These are phyloP conservation scores for Clonostachys byssicola DNA, from an alignment of 2,329 filamentous ascomycete species.

Conservation along the genomic window DNA sequence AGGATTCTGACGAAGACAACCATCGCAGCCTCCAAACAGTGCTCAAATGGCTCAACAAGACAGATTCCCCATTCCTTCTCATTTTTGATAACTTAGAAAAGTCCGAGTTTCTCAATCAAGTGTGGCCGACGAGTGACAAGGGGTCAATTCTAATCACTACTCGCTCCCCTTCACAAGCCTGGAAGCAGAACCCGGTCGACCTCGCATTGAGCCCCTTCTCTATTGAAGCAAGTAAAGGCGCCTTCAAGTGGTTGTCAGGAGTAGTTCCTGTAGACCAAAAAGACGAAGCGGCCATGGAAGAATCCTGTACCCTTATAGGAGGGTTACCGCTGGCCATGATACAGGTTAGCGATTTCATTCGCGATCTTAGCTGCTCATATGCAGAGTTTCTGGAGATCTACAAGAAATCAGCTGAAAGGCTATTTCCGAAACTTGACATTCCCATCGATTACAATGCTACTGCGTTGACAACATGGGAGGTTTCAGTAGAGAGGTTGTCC, in stretches of 20 bases:
- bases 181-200: neutral
- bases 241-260: neutral
- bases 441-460: slow-evolving; percentile 2
- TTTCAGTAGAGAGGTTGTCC: slow-evolving; percentile 1
- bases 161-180: slow-evolving; percentile 2
- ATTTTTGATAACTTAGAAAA: slow-evolving; percentile 5
- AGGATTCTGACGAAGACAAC: neutral
- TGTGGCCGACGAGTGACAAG: slow-evolving; percentile 3
- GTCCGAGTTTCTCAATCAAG: slow-evolving; percentile 1
- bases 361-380: neutral
- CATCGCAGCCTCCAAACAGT: slow-evolving; percentile 1
- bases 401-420: slow-evolving; percentile 3
- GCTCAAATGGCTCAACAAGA: slow-evolving; percentile 2
- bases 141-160: slow-evolving; percentile 5
- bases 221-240: neutral
- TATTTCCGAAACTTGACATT: slow-evolving; percentile 2
- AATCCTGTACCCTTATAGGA: slow-evolving; percentile 1
- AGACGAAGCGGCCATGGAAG: slow-evolving; percentile 1
- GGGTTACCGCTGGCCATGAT: slow-evolving; percentile 4
- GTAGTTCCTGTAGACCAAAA: neutral
- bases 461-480: slow-evolving; percentile 2
- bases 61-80: slow-evolving; percentile 2
- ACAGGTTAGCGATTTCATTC: slow-evolving; percentile 3
- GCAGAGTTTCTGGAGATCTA: slow-evolving; percentile 3
- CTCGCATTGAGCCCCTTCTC: slow-evolving; percentile 3